Conservation (phyloP, 768 basidiomycete genomes). For the Russula sp. region DNA sequence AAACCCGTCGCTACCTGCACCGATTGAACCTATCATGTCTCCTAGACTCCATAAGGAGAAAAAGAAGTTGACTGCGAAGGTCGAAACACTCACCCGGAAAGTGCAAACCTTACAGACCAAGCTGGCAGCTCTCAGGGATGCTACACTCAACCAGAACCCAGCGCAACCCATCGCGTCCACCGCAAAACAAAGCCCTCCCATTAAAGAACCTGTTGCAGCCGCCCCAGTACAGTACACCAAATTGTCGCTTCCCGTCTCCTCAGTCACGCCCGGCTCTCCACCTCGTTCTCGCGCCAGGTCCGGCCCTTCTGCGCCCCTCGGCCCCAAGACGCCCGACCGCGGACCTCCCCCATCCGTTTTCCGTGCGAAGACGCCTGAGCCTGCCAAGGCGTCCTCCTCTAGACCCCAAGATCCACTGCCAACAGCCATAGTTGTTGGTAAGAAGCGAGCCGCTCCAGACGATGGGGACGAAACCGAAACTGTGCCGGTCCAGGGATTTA, state of each 20-base stretch:
- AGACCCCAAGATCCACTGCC: conserved; percentile 25
- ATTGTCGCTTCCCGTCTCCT: conserved; percentile 12
- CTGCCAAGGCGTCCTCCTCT: not conserved
- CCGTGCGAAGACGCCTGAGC: conserved; percentile 31
- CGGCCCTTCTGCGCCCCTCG: conserved; percentile 38
- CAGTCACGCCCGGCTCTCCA: not conserved
- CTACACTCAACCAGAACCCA: conserved; percentile 25
- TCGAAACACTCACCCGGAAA: conserved; percentile 67
- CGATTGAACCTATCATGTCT: conserved; percentile 6
- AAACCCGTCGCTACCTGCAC: not conserved
- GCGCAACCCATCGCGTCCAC: conserved; percentile 21
- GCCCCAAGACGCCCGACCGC: conserved; percentile 52
- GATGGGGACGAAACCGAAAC: conserved; percentile 54
- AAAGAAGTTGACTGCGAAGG: conserved; percentile 65
- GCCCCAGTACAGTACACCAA: conserved; percentile 17
- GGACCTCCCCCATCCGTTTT: conserved; percentile 24
- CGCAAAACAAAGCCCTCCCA: conserved; percentile 21
- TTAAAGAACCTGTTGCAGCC: conserved; percentile 2
- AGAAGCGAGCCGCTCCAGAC: conserved; percentile 72
- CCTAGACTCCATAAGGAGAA: conserved; percentile 73
- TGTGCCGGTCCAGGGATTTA: conserved; percentile 62
- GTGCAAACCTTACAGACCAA: conserved; percentile 67
- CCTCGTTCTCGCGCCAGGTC: conserved; percentile 33
- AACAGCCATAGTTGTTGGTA: conserved; percentile 42
- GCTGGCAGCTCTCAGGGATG: conserved; percentile 47